Evolutionary conservation across 2,329 filamentous ascomycete species (phyloP), one percentile per base, ranked within the genome.

Genomic region (Ophiostoma triangulosporum): DNA sequence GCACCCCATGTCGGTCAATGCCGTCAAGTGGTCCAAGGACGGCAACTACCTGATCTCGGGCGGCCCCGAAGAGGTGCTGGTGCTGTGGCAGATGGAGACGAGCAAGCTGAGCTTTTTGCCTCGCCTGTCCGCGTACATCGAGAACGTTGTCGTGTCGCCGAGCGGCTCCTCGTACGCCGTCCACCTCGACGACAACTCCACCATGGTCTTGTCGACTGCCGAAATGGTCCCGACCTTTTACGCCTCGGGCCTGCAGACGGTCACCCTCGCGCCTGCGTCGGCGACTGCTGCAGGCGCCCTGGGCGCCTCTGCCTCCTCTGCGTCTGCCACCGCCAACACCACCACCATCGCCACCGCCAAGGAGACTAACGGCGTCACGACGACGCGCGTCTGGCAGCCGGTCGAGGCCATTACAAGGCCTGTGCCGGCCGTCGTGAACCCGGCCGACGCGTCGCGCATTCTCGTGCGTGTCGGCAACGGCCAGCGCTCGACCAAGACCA

Each of bases 1-100:
- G 93, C 93, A 98, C 67, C 79, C 89, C 61, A 82, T 83, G 60
- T 80, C 84, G 49, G 89, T 96, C 8, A 83, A 86, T 61, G 78
- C 87, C 9, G 75, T 95, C 55, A 95, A 93, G 67, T 97, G 90
- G 86, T 96, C 93, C 14, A 75, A 75, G 60, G 93, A 98, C 74
- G 90, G 88, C 50, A 89, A 95, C 64, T 98, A 98, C 66, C 70
- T 98, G 56, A 83, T 98, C 51, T 97, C 93, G 54, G 93, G 93
- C 63, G 93, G 93, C 31, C 81, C 82, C 22, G 93, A 98, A 68
- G 90, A 88, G 7, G 86, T 88, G 20, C 73, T 98, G 40, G 87
- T 95, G 8, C 72, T 96, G 31, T 97, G 90, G 90, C 93, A 98
- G 68, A 73, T 96, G 54, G 87, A 94, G 60, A 96, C 91, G 0